phyloP scores from a whole-genome alignment of 73 alveolate species.

The Durusdinium trenchii region DNA sequence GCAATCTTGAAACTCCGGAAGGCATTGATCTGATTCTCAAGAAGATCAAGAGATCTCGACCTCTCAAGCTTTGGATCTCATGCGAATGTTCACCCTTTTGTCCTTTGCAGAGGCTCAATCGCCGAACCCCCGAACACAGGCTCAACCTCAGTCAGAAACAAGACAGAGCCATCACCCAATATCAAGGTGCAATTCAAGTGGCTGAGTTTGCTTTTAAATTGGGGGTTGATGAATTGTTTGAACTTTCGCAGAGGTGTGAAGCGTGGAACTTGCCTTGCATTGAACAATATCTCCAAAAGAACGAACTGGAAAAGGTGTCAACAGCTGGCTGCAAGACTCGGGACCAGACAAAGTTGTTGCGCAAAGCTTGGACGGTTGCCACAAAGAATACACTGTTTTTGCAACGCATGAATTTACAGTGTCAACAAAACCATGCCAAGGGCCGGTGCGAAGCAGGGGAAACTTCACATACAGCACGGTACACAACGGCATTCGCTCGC shows the following conservation, averaged over 20 bases:
- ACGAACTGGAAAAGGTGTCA: background rate
- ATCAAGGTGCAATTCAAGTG: background rate
- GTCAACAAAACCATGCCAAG: background rate
- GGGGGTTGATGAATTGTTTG: background rate
- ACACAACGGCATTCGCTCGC: background rate
- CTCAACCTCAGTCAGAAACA: background rate
- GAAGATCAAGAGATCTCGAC: background rate
- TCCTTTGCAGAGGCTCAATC: background rate
- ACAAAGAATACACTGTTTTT: background rate
- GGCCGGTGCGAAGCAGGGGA: background rate
- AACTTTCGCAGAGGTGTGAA: background rate
- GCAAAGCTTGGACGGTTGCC: conserved; percentile 4
- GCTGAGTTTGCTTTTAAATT: background rate
- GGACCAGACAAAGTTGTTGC: background rate
- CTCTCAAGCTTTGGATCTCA: background rate
- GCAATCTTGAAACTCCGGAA: background rate
- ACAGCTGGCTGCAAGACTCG: background rate
- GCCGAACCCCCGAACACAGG: background rate
- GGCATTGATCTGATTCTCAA: background rate
- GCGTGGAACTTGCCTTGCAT: background rate
- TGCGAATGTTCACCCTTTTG: background rate
- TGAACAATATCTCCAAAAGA: background rate
- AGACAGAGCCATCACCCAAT: background rate
- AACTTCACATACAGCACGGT: conserved; percentile 34
- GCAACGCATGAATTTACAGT: background rate